Evolutionary conservation across 257 asterid genomes (phyloP).

Genomic region (Anisodus acutangulus): DNA sequence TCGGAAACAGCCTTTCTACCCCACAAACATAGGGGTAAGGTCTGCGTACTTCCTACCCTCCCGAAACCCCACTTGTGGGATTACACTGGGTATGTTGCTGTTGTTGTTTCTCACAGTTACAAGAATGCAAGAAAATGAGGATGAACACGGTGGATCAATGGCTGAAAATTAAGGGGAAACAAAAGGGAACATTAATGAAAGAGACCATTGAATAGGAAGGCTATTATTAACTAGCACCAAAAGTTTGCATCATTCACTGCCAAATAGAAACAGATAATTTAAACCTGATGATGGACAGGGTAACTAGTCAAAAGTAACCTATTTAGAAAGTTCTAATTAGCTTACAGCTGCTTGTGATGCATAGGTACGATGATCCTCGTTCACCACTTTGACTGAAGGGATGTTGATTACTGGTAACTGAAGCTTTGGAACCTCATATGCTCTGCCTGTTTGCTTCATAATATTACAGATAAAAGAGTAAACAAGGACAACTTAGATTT

Average conservation of each 20-base stretch:
- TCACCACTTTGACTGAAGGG: conserved; percentile 64
- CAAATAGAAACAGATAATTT: background rate
- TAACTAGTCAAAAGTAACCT: background rate
- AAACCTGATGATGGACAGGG: background rate
- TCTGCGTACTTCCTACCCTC: too few species aligned
- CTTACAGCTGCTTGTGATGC: conserved; percentile 90
- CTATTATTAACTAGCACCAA: background rate
- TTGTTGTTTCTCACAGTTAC: background rate
- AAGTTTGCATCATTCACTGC: background rate
- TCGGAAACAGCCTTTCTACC: too few species aligned
- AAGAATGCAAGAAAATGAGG: conserved; percentile 16
- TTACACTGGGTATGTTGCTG: too few species aligned
- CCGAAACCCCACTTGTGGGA: too few species aligned
- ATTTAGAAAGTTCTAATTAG: conserved; percentile 31
- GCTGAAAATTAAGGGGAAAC: background rate
- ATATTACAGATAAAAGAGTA: conserved; percentile 36
- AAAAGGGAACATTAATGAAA: background rate
- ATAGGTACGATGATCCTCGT: conserved; percentile 95
- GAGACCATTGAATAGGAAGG: background rate
- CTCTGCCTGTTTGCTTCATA: conserved; percentile 84
- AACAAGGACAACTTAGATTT: conserved; percentile 32
- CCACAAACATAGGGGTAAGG: too few species aligned
- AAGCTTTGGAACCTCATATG: conserved; percentile 81
- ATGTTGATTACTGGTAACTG: conserved; percentile 81
- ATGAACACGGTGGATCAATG: background rate